Base-by-base conservation (phyloP, 192 early-diverging fungal genomes). In the Rhizophagus sp. region DNA sequence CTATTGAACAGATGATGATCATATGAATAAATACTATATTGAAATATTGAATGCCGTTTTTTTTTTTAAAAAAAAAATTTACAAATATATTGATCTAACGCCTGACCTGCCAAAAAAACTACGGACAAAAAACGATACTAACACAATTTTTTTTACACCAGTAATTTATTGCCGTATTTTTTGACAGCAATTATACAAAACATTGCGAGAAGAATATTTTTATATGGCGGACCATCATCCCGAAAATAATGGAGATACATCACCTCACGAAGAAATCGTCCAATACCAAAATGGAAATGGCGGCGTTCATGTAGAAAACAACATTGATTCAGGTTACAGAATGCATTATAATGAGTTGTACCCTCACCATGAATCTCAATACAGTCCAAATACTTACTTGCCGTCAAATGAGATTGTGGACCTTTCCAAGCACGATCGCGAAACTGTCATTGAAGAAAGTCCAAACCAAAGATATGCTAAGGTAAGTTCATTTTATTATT, bases 361-460 rank as follows among this genome's bases (percentile, higher is more conserved):
- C n/a, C 0, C 41, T 73, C 71, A 73, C 71, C n/a, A 65, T 15
- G 27, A 65, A 13, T 27, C 24, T 10, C 36, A 49, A 36, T 24
- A 27, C 70, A 36, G 5, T 61, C 19, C 19, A 57, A n/a, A 0
- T 63, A 3, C 24, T 69, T 57, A 39, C 62, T 15, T 36, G 30
- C 41, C 70, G 22, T 62, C 57, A 79, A 86, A 82, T 70, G 89
- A 88, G 50, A 83, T 87, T 64, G 81, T 88, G 75, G 89, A 89
- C 82, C 83, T 82, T 44, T 90, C 89, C 24, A 84, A 84, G 73
- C 85, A 86, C 34, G 86, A 88, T 82, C 78, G 81, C 66, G 89
- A 90, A 87, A 83, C 83, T 71, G 86, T 87, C 25, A 85, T 90
- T 68, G 89, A 90, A 83, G 84, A 87, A 27, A 86, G 86, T 44